These are phyloP conservation scores for Fraxinus anomala DNA, from an alignment of 257 asterid genomes.

Conservation along the genomic window DNA sequence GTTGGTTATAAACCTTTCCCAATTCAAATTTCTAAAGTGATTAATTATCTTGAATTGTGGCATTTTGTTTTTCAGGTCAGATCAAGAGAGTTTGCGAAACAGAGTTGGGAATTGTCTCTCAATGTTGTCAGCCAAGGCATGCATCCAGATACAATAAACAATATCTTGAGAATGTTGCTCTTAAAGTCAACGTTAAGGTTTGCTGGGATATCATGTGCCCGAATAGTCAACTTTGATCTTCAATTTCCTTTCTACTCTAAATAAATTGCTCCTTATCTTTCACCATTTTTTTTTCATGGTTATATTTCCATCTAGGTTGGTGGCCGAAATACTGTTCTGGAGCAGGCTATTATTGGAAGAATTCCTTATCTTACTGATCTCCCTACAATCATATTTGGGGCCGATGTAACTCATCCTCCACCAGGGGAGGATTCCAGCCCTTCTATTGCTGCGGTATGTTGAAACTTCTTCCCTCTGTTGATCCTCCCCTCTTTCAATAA, in stretches of 20 bases:
- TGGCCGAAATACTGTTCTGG: constrained; percentile 63
- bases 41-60: background rate
- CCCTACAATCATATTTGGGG: constrained; percentile 83
- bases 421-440: constrained; percentile 86
- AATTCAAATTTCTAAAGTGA: background rate
- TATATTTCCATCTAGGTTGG: constrained; percentile 54
- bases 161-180: constrained; percentile 67
- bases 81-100: constrained; percentile 80
- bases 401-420: constrained; percentile 88
- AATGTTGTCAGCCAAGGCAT: constrained; percentile 68
- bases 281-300: background rate
- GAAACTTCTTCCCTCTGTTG: background rate
- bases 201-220: constrained; percentile 5
- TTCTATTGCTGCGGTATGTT: constrained; percentile 79
- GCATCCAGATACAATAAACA: constrained; percentile 31
- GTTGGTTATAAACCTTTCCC: constrained; percentile 31
- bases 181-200: constrained; percentile 86
- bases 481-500: background rate
- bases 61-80: constrained; percentile 40
- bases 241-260: background rate
- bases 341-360: constrained; percentile 28
- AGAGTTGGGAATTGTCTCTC: constrained; percentile 78
- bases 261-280: background rate
- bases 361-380: constrained; percentile 45
- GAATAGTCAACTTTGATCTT: background rate